Conservation (phyloP, 2,329 filamentous ascomycete species). For the Penicillium concentricum region DNA sequence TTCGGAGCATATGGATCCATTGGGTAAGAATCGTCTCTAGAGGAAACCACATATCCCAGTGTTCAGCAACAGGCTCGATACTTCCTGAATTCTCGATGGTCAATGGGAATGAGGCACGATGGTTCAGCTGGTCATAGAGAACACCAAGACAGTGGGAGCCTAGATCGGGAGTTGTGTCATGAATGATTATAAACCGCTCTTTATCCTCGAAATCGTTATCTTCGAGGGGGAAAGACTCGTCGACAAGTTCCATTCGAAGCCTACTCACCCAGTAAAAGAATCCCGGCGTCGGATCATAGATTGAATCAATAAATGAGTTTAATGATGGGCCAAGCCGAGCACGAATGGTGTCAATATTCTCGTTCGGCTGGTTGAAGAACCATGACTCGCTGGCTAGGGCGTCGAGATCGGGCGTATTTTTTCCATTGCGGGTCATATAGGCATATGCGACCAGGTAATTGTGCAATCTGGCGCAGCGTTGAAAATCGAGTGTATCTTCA, state of each 20-base stretch:
- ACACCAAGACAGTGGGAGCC: not conserved
- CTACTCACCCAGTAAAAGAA: not conserved
- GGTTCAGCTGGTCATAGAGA: not conserved
- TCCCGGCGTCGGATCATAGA: slow-evolving; percentile 1
- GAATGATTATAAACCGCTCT: not conserved
- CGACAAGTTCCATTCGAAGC: not conserved
- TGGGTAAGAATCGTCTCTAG: not conserved
- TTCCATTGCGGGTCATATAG: slow-evolving; percentile 16
- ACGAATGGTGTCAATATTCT: not conserved
- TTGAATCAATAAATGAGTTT: not conserved
- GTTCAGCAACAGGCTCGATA: not conserved
- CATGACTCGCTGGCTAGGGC: not conserved
- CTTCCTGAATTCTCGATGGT: not conserved
- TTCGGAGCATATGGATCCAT: not conserved
- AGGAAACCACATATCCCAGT: not conserved
- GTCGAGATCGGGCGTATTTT: not conserved
- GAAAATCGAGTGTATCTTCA: slow-evolving; percentile 14
- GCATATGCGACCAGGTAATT: slow-evolving; percentile 24
- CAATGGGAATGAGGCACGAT: not conserved
- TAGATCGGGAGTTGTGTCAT: not conserved
- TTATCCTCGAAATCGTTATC: not conserved
- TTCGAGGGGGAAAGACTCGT: not conserved
- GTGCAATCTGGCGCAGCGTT: slow-evolving; percentile 21
- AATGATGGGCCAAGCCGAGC: not conserved
- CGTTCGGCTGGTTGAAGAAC: not conserved